A percentile compares a stretch with the other conserved stretches of the same genome.
Conservation (phyloP, 371 early-diverging fungal species). For the Blastocladiella emersonii region DNA sequence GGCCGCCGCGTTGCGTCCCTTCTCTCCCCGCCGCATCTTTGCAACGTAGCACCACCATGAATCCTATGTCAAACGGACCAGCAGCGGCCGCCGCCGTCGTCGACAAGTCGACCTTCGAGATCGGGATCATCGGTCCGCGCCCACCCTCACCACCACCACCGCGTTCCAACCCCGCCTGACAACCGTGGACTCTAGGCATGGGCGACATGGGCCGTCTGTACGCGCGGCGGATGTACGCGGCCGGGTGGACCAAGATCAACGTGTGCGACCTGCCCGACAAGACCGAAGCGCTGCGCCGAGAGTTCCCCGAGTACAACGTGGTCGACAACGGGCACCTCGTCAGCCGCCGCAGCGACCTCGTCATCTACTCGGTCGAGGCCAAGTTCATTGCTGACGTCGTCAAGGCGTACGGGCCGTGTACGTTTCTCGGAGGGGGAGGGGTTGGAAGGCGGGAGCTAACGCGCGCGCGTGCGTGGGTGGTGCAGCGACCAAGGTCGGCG, state of each 20-base stretch:
- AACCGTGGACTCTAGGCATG: conserved; percentile 34
- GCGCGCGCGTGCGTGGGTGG: not conserved
- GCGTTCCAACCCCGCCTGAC: no score
- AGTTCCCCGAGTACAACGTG: conserved; percentile 17
- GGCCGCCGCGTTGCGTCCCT: no score
- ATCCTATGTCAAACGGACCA: no score
- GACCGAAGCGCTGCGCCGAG: conserved; percentile 45
- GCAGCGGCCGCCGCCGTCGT: no score
- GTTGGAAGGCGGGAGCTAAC: not conserved
- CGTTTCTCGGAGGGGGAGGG: not conserved
- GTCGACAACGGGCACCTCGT: not conserved
- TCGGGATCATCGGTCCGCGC: conserved; percentile 3
- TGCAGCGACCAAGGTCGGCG: conserved; percentile 70
- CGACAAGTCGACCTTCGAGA: not conserved
- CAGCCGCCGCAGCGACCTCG: conserved; percentile 49
- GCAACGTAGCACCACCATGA: no score
- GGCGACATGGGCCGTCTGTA: conserved; percentile 94
- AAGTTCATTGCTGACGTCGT: conserved; percentile 71
- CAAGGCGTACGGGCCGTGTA: conserved; percentile 67
- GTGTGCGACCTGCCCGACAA: conserved; percentile 72
- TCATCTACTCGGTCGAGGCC: conserved; percentile 90
- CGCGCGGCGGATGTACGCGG: conserved; percentile 47
- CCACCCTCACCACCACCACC: no score
- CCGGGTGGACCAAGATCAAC: conserved; percentile 72
- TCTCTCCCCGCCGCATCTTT: no score